phyloP scores from a whole-genome alignment of 352 stramenopile species.

The Globisporangium viniferum region DNA sequence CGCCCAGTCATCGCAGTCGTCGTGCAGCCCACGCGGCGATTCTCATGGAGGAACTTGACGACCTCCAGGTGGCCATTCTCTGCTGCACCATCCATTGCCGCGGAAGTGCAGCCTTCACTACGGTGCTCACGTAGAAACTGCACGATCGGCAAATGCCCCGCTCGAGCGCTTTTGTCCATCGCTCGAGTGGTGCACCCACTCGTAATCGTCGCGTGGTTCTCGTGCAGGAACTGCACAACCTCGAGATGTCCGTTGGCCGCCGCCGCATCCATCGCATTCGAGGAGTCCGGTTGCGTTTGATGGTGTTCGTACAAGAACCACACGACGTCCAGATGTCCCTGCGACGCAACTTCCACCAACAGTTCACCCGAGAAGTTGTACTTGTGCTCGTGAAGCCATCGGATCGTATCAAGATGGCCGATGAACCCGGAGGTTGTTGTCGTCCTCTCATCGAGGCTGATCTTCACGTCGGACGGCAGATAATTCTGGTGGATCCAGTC shows the following conservation, averaged over 20 bases:
- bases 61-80: background rate
- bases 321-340: background rate
- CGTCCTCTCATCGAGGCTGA: background rate
- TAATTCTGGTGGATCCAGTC: background rate
- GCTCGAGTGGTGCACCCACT: background rate
- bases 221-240: constrained; percentile 3
- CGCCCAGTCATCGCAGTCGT: constrained; percentile 1
- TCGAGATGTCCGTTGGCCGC: background rate
- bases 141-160: background rate
- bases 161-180: background rate
- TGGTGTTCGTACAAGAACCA: background rate
- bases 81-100: background rate
- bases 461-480: background rate
- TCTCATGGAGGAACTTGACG: constrained; percentile 6
- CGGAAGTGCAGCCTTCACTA: background rate
- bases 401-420: background rate
- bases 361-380: background rate
- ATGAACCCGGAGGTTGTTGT: background rate
- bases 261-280: background rate
- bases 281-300: background rate
- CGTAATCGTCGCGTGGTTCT: background rate
- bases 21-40: background rate
- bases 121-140: background rate
- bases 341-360: background rate
- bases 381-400: constrained; percentile 4